Evolutionary conservation across 345 rosid genomes (phyloP).

Genomic region (Toxicodendron radicans): DNA sequence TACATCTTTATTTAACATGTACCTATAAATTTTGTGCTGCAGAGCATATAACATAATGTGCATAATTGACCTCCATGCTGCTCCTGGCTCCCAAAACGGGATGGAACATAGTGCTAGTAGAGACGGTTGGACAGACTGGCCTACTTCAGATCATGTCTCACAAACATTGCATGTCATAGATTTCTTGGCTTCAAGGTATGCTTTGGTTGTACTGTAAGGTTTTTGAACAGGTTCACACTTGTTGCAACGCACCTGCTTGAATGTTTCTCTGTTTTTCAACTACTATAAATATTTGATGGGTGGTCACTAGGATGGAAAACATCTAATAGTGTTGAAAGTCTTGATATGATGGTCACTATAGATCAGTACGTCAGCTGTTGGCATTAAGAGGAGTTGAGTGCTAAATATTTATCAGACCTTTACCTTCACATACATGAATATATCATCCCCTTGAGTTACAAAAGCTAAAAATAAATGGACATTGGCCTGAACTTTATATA

Average conservation of each 20-base stretch:
- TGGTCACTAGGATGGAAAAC: not conserved
- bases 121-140: constrained; percentile 66
- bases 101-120: constrained; percentile 78
- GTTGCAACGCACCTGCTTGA: not conserved
- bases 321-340: not conserved
- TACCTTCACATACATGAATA: not conserved
- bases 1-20: constrained; percentile 1
- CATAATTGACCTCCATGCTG: constrained; percentile 82
- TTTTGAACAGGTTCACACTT: not conserved
- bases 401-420: not conserved
- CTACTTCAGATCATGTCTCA: constrained; percentile 49
- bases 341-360: not conserved
- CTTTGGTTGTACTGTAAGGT: not conserved
- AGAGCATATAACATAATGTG: constrained; percentile 65
- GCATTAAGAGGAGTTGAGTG: not conserved
- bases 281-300: not conserved
- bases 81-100: constrained; percentile 84
- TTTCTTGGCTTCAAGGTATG: constrained; percentile 69
- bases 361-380: not conserved
- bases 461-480: constrained; percentile 4
- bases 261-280: not conserved
- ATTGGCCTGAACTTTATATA: not conserved
- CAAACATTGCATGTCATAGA: constrained; percentile 63
- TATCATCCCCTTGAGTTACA: not conserved
- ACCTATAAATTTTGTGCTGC: constrained; percentile 29